These are phyloP conservation scores for Tylopilus sp. DNA, from an alignment of 1,284 basidiomycete species.

Conservation along the genomic window DNA sequence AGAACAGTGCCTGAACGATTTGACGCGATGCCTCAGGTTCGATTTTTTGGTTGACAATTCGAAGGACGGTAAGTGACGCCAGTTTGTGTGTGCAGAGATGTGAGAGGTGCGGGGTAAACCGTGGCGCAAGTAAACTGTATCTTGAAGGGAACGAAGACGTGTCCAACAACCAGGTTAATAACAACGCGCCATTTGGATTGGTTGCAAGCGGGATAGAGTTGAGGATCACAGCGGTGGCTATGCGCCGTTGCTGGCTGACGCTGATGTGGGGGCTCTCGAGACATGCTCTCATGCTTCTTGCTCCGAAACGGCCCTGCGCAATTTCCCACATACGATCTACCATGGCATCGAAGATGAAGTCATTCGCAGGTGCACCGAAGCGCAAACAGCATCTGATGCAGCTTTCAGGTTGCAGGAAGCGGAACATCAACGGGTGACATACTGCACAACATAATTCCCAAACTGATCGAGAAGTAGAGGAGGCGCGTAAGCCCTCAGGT, in stretches of 20 bases:
- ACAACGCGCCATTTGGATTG: slow-evolving; percentile 93
- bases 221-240: slow-evolving; percentile 91
- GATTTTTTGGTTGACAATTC: slow-evolving; percentile 90
- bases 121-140: slow-evolving; percentile 88
- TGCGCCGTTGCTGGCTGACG: slow-evolving; percentile 87
- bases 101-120: slow-evolving; percentile 93
- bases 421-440: slow-evolving; percentile 33
- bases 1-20: slow-evolving; percentile 83
- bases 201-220: slow-evolving; percentile 98
- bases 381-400: slow-evolving; percentile 78
- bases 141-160: slow-evolving; percentile 90
- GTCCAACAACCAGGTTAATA: slow-evolving; percentile 96
- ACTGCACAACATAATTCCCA: slow-evolving; percentile 98
- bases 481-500: slow-evolving; percentile 89
- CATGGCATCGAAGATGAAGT: slow-evolving; percentile 98
- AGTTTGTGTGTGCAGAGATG: slow-evolving; percentile 98
- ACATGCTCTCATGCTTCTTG: slow-evolving; percentile 96
- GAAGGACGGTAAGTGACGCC: slow-evolving; percentile 89
- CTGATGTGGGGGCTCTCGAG: slow-evolving; percentile 87
- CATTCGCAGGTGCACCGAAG: slow-evolving; percentile 85
- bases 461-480: slow-evolving; percentile 94
- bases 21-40: slow-evolving; percentile 81
- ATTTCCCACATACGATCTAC: slow-evolving; percentile 98
- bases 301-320: slow-evolving; percentile 94
- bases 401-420: slow-evolving; percentile 1